Conservation (phyloP, 1,139 yeast species). For the Zhuliangozyma blackwelliae region DNA sequence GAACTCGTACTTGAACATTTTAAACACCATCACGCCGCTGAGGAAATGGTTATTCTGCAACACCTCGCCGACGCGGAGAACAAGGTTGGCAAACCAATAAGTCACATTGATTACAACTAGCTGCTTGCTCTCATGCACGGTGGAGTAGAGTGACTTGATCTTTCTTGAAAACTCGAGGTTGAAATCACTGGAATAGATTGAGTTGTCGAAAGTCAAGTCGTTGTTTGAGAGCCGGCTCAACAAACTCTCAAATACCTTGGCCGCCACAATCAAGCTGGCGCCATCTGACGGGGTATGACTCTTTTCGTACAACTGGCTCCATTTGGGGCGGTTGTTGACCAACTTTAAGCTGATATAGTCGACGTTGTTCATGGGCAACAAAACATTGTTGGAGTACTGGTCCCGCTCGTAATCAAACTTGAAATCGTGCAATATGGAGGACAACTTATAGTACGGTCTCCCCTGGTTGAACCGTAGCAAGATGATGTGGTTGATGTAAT, state of each 20-base stretch:
- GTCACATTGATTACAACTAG: constrained; percentile 28
- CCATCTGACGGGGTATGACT: constrained; percentile 8
- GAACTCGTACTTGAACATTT: constrained; percentile 10
- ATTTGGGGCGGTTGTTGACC: constrained; percentile 7
- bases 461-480: constrained; percentile 35
- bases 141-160: constrained; percentile 6
- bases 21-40: constrained; percentile 11
- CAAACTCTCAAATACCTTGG: constrained; percentile 24
- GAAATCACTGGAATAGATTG: constrained; percentile 5
- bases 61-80: constrained; percentile 20
- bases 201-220: constrained; percentile 7
- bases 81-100: constrained; percentile 22
- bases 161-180: constrained; percentile 5
- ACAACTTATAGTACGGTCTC: constrained; percentile 28
- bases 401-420: constrained; percentile 13
- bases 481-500: constrained; percentile 30
- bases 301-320: constrained; percentile 10
- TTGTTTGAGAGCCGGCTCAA: constrained; percentile 22
- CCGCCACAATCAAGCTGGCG: constrained; percentile 16
- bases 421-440: constrained; percentile 10
- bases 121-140: constrained; percentile 10
- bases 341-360: constrained; percentile 8
- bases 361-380: constrained; percentile 13
- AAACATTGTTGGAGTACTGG: constrained; percentile 10
- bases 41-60: constrained; percentile 11